These are phyloP conservation scores for Picochlorum sp. DNA, from an alignment of 139 green algal species.

Conservation along the genomic window DNA sequence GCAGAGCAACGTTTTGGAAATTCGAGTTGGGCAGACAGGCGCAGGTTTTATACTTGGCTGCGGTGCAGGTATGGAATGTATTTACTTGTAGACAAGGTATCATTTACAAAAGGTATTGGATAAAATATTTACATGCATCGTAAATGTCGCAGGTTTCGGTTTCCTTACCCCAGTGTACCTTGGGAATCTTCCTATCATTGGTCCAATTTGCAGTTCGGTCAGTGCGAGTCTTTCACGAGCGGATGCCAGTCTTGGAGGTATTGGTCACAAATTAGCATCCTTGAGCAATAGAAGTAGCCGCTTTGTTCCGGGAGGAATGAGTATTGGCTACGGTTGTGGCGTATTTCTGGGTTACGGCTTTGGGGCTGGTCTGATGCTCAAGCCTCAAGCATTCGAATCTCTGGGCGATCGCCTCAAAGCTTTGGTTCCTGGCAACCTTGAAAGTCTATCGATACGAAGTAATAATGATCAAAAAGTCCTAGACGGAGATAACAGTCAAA, in stretches of 20 bases:
- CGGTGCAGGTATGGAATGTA: neutral
- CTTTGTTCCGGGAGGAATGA: neutral
- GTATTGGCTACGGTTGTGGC: slow-evolving; percentile 13
- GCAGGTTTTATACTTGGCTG: slow-evolving; percentile 15
- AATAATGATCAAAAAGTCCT: too few relatives aligned
- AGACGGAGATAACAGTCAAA: too few relatives aligned
- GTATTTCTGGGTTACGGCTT: slow-evolving; percentile 11
- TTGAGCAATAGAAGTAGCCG: neutral
- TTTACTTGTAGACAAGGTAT: neutral
- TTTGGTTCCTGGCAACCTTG: neutral
- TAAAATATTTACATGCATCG: neutral
- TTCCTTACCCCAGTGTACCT: slow-evolving; percentile 10
- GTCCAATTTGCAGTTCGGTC: slow-evolving; percentile 8
- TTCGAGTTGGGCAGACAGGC: slow-evolving; percentile 10
- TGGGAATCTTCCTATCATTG: slow-evolving; percentile 14
- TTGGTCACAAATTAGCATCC: neutral
- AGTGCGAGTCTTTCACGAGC: neutral
- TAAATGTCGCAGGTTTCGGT: neutral
- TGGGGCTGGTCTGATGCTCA: slow-evolving; percentile 14
- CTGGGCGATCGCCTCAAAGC: neutral
- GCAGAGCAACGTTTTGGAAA: too few relatives aligned
- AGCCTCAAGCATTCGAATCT: neutral
- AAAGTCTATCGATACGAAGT: too few relatives aligned
- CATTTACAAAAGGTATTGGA: neutral
- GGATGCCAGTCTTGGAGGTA: neutral